These are phyloP conservation scores for Boechera retrofracta DNA, from an alignment of 345 rosid genomes.

Conservation along the genomic window DNA sequence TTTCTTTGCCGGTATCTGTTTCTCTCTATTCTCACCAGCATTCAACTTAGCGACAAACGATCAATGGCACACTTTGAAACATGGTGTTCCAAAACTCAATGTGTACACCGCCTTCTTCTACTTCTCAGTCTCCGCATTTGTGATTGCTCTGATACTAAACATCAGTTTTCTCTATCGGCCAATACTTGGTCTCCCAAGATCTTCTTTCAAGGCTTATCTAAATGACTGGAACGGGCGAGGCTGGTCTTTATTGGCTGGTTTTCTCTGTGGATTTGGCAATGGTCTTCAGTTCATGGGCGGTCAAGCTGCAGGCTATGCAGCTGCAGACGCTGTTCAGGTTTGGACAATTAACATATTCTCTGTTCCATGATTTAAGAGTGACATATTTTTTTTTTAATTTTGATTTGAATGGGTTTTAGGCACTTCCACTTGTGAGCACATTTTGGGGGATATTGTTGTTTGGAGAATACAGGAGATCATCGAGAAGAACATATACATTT, in stretches of 20 bases:
- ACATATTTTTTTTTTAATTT: background rate
- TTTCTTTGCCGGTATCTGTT: constrained; percentile 77
- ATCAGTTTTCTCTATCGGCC: constrained; percentile 70
- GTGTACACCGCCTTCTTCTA: constrained; percentile 85
- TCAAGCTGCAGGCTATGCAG: constrained; percentile 94
- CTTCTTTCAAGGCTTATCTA: constrained; percentile 70
- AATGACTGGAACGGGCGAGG: constrained; percentile 82
- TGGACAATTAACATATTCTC: background rate
- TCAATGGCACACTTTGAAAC: constrained; percentile 76
- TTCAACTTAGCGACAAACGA: constrained; percentile 90
- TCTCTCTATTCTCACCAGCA: constrained; percentile 88
- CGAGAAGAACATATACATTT: constrained; percentile 64
- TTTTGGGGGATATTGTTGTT: constrained; percentile 84
- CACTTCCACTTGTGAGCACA: constrained; percentile 90
- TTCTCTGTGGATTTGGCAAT: constrained; percentile 81
- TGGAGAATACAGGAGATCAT: constrained; percentile 86
- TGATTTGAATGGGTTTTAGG: constrained; percentile 53
- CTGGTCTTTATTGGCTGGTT: constrained; percentile 83
- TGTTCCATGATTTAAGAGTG: background rate
- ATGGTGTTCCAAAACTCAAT: constrained; percentile 71
- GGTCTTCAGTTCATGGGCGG: constrained; percentile 94
- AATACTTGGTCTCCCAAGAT: constrained; percentile 59
- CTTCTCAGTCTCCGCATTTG: constrained; percentile 72
- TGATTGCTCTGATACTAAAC: constrained; percentile 64
- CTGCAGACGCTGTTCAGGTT: constrained; percentile 89